Percentiles rank a stretch among this genome's conserved stretches.
Conservation (phyloP, 129 eudicot genomes). For the Mikania micrantha region DNA sequence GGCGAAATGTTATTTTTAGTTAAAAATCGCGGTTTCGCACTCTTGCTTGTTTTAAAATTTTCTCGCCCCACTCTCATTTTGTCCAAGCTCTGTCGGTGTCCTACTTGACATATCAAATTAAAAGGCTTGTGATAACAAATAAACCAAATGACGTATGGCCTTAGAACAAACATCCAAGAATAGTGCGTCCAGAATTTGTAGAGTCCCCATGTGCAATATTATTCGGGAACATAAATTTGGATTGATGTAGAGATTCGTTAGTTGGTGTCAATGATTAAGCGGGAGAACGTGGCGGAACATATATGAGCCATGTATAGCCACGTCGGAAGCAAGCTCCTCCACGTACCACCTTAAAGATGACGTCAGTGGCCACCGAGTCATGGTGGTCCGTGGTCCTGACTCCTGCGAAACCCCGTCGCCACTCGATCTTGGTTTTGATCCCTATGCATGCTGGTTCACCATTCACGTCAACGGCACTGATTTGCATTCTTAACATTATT, state of each 20-base stretch:
- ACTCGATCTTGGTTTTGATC: background rate
- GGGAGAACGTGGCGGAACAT: background rate
- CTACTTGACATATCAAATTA: too few relatives aligned
- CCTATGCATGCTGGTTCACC: background rate
- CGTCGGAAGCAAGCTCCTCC: constrained; percentile 6
- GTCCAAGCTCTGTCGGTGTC: too few relatives aligned
- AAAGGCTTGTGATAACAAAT: too few relatives aligned
- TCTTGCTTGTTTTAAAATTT: too few relatives aligned
- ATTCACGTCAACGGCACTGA: background rate
- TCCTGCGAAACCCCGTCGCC: background rate
- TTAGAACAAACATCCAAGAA: too few relatives aligned
- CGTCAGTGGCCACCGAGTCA: background rate
- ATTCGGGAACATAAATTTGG: constrained; percentile 11
- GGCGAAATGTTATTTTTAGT: too few relatives aligned
- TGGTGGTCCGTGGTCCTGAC: background rate
- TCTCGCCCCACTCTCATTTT: too few relatives aligned
- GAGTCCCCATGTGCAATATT: background rate
- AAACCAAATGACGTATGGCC: too few relatives aligned
- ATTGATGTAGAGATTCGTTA: background rate
- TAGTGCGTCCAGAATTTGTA: too few relatives aligned
- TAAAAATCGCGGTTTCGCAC: too few relatives aligned
- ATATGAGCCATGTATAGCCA: constrained; percentile 9
- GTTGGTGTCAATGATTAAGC: constrained; percentile 14
- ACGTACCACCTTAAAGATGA: background rate
- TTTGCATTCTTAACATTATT: background rate